Conservation (phyloP, 805 yeast species). For the Phaffomyces opuntiae region DNA sequence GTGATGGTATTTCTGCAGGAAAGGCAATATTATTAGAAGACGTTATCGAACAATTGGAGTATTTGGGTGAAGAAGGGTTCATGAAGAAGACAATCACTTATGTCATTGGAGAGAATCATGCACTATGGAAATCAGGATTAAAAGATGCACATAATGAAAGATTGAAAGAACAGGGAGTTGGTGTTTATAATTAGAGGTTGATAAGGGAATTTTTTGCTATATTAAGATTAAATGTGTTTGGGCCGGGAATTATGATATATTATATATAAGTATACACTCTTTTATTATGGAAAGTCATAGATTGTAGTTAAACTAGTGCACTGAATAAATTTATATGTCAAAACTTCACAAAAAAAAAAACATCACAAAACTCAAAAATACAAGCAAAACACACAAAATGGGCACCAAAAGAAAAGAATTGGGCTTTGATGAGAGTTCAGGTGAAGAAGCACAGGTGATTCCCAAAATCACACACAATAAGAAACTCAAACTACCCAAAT, state of each 20-base stretch:
- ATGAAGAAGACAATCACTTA: slow-evolving; percentile 52
- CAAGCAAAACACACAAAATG: slow-evolving; percentile 1
- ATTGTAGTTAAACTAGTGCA: too few relatives aligned
- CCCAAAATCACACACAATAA: background rate
- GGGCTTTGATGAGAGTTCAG: slow-evolving; percentile 17
- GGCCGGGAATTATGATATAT: too few relatives aligned
- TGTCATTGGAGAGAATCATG: slow-evolving; percentile 69
- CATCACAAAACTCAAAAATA: background rate
- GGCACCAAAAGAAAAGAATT: slow-evolving; percentile 9
- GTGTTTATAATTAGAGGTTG: background rate
- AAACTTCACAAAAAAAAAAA: background rate
- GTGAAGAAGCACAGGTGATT: background rate
- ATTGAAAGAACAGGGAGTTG: slow-evolving; percentile 62
- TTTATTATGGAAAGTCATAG: background rate
- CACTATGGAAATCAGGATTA: slow-evolving; percentile 48
- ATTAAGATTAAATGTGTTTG: too few relatives aligned
- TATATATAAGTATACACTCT: background rate
- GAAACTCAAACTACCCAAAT: slow-evolving; percentile 11
- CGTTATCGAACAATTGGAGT: slow-evolving; percentile 61
- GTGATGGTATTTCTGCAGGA: slow-evolving; percentile 65
- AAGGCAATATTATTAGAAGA: slow-evolving; percentile 79
- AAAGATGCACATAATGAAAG: slow-evolving; percentile 20
- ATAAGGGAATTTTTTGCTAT: too few relatives aligned
- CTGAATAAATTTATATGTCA: background rate
- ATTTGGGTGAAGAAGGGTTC: slow-evolving; percentile 52